phyloP scores from a whole-genome alignment of 768 basidiomycete genomes.

The Leccinum broughii region DNA sequence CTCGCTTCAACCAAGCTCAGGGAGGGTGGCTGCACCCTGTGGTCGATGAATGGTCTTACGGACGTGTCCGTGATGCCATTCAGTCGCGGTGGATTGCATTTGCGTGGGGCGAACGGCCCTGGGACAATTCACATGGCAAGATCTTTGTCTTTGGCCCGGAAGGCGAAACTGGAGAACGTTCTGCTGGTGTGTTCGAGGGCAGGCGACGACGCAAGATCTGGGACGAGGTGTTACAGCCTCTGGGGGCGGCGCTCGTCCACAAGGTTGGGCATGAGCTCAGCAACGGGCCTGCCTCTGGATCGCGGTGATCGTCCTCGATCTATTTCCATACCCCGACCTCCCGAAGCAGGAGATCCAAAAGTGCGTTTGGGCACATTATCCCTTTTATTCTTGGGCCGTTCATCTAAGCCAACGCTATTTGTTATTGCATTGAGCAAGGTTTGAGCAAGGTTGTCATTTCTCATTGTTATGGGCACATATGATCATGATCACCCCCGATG shows the following conservation, averaged over 20 bases:
- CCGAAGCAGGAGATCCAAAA: slow-evolving; percentile 9
- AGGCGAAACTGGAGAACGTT: slow-evolving; percentile 77
- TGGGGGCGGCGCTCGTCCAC: slow-evolving; percentile 66
- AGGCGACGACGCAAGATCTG: slow-evolving; percentile 59
- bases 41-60: slow-evolving; percentile 68
- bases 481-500: background rate
- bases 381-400: slow-evolving; percentile 1
- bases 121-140: slow-evolving; percentile 56
- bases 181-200: slow-evolving; percentile 61
- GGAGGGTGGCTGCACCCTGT: slow-evolving; percentile 55
- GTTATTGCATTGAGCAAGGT: slow-evolving; percentile 1
- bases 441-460: background rate
- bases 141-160: slow-evolving; percentile 82
- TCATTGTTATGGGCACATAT: background rate
- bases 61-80: slow-evolving; percentile 66
- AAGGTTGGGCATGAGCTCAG: slow-evolving; percentile 75
- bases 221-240: slow-evolving; percentile 65
- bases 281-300: slow-evolving; percentile 53
- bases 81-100: slow-evolving; percentile 77
- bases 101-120: slow-evolving; percentile 71
- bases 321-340: background rate
- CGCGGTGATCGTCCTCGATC: slow-evolving; percentile 18
- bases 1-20: slow-evolving; percentile 13
- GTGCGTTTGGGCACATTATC: background rate
- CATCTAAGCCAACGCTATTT: background rate